These are phyloP conservation scores for Durusdinium trenchii DNA, from an alignment of 73 alveolate genomes.

Conservation along the genomic window DNA sequence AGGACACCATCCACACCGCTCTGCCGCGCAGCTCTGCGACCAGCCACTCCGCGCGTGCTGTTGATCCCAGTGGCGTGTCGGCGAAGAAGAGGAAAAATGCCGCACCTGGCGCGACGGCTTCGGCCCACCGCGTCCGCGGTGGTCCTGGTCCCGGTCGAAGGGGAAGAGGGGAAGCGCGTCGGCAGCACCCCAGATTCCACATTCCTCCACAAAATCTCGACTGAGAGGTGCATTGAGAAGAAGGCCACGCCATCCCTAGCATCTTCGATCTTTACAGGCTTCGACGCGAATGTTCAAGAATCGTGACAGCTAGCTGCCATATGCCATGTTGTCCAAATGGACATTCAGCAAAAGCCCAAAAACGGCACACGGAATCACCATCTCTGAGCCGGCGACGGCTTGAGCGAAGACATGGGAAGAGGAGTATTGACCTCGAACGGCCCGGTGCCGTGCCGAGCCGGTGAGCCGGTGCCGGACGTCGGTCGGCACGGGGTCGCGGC, in stretches of 20 bases:
- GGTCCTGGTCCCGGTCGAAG: neutral
- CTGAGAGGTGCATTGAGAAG: conserved; percentile 79
- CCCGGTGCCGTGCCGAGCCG: neutral
- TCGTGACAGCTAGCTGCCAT: too few relatives aligned
- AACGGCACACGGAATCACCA: too few relatives aligned
- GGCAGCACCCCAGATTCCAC: conserved; percentile 75
- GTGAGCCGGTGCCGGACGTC: neutral
- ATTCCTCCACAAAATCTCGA: conserved; percentile 92
- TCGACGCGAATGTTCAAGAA: too few relatives aligned
- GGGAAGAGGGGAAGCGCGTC: neutral
- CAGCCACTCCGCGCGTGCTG: neutral
- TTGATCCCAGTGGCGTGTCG: conserved; percentile 80
- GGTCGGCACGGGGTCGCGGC: neutral
- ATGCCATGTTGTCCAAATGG: too few relatives aligned
- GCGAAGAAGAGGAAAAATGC: conserved; percentile 89
- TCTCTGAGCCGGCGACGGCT: conserved; percentile 23
- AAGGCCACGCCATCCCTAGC: conserved; percentile 96
- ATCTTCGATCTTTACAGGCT: too few relatives aligned
- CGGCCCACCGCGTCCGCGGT: neutral
- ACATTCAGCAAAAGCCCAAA: too few relatives aligned
- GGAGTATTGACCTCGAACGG: conserved; percentile 66
- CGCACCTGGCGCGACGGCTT: conserved; percentile 43
- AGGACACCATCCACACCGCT: neutral
- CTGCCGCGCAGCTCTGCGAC: neutral
- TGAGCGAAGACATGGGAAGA: conserved; percentile 5